Percentiles rank a stretch among this genome's conserved stretches.
phyloP scores from a whole-genome alignment of 2,329 filamentous ascomycete genomes.

The Penicillium rolfsii region DNA sequence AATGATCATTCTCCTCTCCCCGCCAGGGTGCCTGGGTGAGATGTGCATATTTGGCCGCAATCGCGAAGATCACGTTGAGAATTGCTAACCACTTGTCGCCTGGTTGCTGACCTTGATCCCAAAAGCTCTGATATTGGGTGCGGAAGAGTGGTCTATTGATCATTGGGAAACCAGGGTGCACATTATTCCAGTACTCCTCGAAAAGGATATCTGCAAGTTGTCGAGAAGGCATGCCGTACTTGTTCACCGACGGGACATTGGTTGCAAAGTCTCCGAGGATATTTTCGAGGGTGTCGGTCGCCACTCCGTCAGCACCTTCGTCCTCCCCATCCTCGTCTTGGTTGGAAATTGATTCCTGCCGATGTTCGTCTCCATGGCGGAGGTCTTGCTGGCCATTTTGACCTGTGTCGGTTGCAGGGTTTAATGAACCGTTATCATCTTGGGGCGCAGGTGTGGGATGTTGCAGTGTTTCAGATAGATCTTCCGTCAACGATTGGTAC shows the following conservation, averaged over 20 bases:
- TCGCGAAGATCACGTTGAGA: slow-evolving; percentile 2
- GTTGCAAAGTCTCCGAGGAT: neutral
- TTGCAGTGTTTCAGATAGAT: neutral
- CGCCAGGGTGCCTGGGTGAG: slow-evolving; percentile 2
- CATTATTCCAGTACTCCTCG: slow-evolving; percentile 1
- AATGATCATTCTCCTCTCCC: neutral
- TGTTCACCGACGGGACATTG: neutral
- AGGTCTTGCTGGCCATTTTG: neutral
- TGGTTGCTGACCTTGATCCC: slow-evolving; percentile 6
- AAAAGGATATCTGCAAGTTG: neutral
- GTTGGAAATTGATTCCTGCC: neutral
- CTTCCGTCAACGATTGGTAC: slow-evolving; percentile 5
- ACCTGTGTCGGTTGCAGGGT: too few relatives aligned
- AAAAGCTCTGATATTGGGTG: neutral
- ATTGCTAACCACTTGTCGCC: slow-evolving; percentile 4
- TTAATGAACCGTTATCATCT: neutral
- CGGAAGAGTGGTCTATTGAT: slow-evolving; percentile 8
- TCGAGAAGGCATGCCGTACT: slow-evolving; percentile 1
- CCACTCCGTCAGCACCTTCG: neutral
- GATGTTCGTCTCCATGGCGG: neutral
- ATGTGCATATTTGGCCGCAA: slow-evolving; percentile 4
- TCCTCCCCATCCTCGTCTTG: neutral
- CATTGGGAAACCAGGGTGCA: slow-evolving; percentile 6
- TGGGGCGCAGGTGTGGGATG: neutral
- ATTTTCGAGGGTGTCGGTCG: neutral